A percentile compares a stretch with the other conserved stretches of the same genome.
Conservation (phyloP, 805 yeast genomes). For the Ogataea zsoltii region DNA sequence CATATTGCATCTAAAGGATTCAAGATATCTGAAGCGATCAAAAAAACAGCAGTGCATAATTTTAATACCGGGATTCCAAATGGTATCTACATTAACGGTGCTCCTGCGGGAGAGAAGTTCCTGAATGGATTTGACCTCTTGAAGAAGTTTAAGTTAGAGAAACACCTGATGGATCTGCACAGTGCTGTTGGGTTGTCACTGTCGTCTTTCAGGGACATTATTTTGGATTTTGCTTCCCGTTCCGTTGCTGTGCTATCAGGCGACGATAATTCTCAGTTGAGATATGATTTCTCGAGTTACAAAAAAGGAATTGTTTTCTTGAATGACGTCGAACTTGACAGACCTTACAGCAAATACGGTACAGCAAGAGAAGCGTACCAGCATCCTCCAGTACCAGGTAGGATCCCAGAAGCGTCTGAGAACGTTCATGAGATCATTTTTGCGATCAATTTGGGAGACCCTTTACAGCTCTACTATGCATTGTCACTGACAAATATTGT, state of each 20-base stretch:
- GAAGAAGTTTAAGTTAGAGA: conserved; percentile 40
- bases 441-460: conserved; percentile 59
- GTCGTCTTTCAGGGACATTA: conserved; percentile 35
- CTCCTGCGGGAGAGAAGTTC: conserved; percentile 48
- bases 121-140: conserved; percentile 45
- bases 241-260: conserved; percentile 11
- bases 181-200: conserved; percentile 37
- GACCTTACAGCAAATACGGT: conserved; percentile 48
- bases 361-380: conserved; percentile 48
- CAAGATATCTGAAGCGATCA: conserved; percentile 7
- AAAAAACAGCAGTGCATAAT: conserved; percentile 4
- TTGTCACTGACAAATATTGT: conserved; percentile 50
- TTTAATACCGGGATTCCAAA: conserved; percentile 22
- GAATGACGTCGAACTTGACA: conserved; percentile 73
- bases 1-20: conserved; percentile 33
- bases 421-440: conserved; percentile 77
- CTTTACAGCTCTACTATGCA: conserved; percentile 50
- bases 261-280: conserved; percentile 12
- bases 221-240: conserved; percentile 40
- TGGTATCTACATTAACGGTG: conserved; percentile 73
- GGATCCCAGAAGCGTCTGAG: conserved; percentile 67
- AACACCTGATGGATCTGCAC: conserved; percentile 18
- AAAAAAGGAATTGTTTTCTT: conserved; percentile 57
- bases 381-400: conserved; percentile 49
- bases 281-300: conserved; percentile 26